These are phyloP conservation scores for Bjerkandera adusta DNA, from an alignment of 1,284 basidiomycete genomes.

Conservation along the genomic window DNA sequence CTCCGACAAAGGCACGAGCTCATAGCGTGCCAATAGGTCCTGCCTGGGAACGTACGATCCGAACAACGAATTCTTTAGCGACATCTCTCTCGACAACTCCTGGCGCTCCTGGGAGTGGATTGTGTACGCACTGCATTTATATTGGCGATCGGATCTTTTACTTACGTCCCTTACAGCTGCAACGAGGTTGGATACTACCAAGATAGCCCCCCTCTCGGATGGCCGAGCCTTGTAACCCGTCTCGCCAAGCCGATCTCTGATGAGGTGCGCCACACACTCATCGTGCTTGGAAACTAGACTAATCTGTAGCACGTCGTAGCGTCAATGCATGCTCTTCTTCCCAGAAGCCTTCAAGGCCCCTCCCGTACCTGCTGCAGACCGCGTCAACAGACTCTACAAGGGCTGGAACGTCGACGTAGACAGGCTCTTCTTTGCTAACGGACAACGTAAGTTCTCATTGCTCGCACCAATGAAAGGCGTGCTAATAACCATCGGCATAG, in stretches of 20 bases:
- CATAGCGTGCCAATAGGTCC: too few relatives aligned
- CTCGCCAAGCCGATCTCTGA: slow-evolving; percentile 51
- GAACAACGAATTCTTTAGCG: slow-evolving; percentile 42
- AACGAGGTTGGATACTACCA: slow-evolving; percentile 62
- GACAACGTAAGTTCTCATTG: slow-evolving; percentile 35
- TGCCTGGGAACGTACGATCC: slow-evolving; percentile 58
- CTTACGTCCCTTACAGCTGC: slow-evolving; percentile 37
- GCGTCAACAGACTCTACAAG: slow-evolving; percentile 45
- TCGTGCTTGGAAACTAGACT: not conserved
- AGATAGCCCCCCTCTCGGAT: slow-evolving; percentile 46
- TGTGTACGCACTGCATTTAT: slow-evolving; percentile 33
- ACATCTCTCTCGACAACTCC: slow-evolving; percentile 47
- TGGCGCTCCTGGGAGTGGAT: slow-evolving; percentile 58
- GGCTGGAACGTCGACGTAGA: slow-evolving; percentile 59
- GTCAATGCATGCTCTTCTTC: slow-evolving; percentile 58
- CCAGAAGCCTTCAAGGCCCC: slow-evolving; percentile 44
- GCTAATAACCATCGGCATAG: too few relatives aligned
- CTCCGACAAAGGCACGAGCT: slow-evolving; percentile 23
- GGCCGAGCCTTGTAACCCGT: slow-evolving; percentile 50
- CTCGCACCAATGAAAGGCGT: too few relatives aligned
- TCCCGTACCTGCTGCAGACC: slow-evolving; percentile 30
- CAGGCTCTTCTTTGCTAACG: slow-evolving; percentile 50
- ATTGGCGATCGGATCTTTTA: not conserved
- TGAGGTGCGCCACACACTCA: slow-evolving; percentile 36
- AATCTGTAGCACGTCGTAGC: slow-evolving; percentile 29